A percentile compares a stretch with the other conserved stretches of the same genome.
These are phyloP conservation scores for Elasticomyces elasticus DNA, from an alignment of 495 filamentous ascomycete species.

Conservation along the genomic window DNA sequence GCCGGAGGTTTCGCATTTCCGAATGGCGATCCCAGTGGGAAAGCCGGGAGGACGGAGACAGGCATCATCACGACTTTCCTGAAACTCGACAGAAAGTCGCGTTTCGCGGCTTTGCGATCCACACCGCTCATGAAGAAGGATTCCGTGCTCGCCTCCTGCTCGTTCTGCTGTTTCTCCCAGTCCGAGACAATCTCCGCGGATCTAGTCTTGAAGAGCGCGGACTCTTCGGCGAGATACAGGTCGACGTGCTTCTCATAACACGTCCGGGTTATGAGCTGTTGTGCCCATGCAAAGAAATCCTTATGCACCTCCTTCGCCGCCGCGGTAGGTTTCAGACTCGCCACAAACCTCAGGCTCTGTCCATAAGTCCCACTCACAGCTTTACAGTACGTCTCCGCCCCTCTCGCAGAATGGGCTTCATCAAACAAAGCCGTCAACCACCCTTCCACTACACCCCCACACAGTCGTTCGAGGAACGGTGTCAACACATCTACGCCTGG, in stretches of 20 bases:
- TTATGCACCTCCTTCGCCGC: slow-evolving; percentile 47
- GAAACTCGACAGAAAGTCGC: slow-evolving; percentile 91
- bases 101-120: slow-evolving; percentile 88
- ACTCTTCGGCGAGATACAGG: slow-evolving; percentile 83
- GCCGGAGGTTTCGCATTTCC: slow-evolving; percentile 36
- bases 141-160: slow-evolving; percentile 82
- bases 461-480: slow-evolving; percentile 69
- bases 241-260: slow-evolving; percentile 89
- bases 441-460: slow-evolving; percentile 74
- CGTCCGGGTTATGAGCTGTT: no score
- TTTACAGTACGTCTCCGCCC: slow-evolving; percentile 69
- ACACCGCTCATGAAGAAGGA: slow-evolving; percentile 92
- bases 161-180: slow-evolving; percentile 87
- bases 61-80: slow-evolving; percentile 99
- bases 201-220: slow-evolving; percentile 67
- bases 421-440: slow-evolving; percentile 82
- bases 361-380: slow-evolving; percentile 81
- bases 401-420: slow-evolving; percentile 63
- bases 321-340: slow-evolving; percentile 55
- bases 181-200: slow-evolving; percentile 66
- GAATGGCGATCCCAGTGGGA: slow-evolving; percentile 42
- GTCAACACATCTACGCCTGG: slow-evolving; percentile 59
- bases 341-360: slow-evolving; percentile 65
- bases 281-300: no score
- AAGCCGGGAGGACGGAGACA: slow-evolving; percentile 64